Evolutionary conservation across 768 basidiomycete genomes (phyloP).

Genomic region (Hygrophoropsis aurantiaca): DNA sequence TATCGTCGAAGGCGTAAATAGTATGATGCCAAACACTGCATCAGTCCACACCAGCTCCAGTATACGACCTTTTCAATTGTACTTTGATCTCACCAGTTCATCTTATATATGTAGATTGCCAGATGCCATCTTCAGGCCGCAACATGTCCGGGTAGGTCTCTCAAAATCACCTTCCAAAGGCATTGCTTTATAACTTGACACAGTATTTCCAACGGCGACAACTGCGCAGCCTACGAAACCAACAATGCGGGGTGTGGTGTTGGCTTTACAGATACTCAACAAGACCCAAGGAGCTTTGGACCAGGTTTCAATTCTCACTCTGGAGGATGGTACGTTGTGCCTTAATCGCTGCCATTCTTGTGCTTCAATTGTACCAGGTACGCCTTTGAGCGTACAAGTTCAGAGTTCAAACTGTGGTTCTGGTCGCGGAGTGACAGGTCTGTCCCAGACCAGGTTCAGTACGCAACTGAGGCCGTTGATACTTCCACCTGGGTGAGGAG

Average conservation of each 20-base stretch:
- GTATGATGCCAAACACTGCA: slow-evolving; percentile 31
- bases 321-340: slow-evolving; percentile 37
- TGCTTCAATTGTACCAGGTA: slow-evolving; percentile 31
- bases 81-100: background rate
- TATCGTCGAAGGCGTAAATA: slow-evolving; percentile 50
- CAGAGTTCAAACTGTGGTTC: slow-evolving; percentile 42
- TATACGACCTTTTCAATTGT: slow-evolving; percentile 4
- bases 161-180: background rate
- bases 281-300: slow-evolving; percentile 16
- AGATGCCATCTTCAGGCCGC: slow-evolving; percentile 8
- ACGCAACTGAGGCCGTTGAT: slow-evolving; percentile 17
- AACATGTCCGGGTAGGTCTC: too few relatives aligned
- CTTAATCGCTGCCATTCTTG: background rate
- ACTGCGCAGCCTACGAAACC: slow-evolving; percentile 9
- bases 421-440: slow-evolving; percentile 34
- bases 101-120: slow-evolving; percentile 14
- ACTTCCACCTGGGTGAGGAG: slow-evolving; percentile 31
- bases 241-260: slow-evolving; percentile 23
- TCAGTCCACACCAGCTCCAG: slow-evolving; percentile 28
- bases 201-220: background rate
- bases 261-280: slow-evolving; percentile 5
- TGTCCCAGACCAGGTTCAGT: slow-evolving; percentile 24
- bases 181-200: background rate
- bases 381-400: slow-evolving; percentile 35
- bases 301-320: slow-evolving; percentile 27